phyloP scores from a whole-genome alignment of 768 basidiomycete genomes.

The Phaeolepiota aurea region DNA sequence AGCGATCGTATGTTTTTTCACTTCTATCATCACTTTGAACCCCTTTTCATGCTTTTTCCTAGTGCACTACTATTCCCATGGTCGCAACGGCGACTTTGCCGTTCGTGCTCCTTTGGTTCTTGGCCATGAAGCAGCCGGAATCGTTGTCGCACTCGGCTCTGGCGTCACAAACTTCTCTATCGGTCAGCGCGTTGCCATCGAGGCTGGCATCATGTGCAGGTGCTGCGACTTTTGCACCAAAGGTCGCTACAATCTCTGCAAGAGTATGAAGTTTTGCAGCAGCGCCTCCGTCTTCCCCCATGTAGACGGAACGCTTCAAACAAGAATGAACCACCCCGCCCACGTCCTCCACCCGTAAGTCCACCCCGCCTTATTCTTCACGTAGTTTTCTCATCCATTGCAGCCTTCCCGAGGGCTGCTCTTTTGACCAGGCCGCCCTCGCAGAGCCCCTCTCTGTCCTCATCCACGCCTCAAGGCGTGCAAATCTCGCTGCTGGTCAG shows the following conservation, averaged over 20 bases:
- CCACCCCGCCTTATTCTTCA: conserved; percentile 5
- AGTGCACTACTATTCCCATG: conserved; percentile 91
- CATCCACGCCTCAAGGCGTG: conserved; percentile 51
- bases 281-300: conserved; percentile 91
- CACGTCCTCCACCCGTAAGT: conserved; percentile 83
- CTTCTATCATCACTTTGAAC: not conserved
- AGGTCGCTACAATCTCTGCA: conserved; percentile 92
- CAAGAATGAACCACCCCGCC: conserved; percentile 82
- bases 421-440: conserved; percentile 77
- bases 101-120: conserved; percentile 82
- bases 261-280: conserved; percentile 80
- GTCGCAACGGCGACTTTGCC: conserved; percentile 88
- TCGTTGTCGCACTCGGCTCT: conserved; percentile 76
- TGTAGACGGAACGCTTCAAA: conserved; percentile 85
- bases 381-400: conserved; percentile 2
- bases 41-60: not conserved
- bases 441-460: conserved; percentile 94
- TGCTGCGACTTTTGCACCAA: conserved; percentile 59
- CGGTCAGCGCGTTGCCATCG: conserved; percentile 89
- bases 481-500: conserved; percentile 39
- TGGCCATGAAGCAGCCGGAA: conserved; percentile 89
- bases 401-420: conserved; percentile 69
- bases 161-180: conserved; percentile 54
- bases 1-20: conserved; percentile 61
- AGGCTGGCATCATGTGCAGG: conserved; percentile 86